Evolutionary conservation across 1,139 yeast species (phyloP).

Genomic region (Pichia sp.): DNA sequence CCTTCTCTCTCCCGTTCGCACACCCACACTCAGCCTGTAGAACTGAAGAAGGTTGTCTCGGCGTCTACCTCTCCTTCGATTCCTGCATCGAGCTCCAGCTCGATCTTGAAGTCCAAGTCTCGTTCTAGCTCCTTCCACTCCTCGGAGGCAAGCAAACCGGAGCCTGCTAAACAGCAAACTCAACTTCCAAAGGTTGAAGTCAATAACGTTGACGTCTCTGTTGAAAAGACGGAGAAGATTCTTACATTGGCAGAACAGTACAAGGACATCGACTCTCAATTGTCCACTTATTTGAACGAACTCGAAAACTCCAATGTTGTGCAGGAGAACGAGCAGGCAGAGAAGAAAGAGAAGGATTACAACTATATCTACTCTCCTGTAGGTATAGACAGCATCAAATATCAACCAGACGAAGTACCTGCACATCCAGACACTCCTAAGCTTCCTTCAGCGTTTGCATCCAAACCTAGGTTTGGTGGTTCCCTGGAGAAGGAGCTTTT

Average conservation of each 20-base stretch:
- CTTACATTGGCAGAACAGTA: slow-evolving; percentile 22
- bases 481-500: slow-evolving; percentile 27
- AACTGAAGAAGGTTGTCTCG: not conserved
- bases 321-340: slow-evolving; percentile 7
- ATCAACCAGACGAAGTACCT: slow-evolving; percentile 41
- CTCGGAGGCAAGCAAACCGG: not conserved
- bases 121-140: not conserved
- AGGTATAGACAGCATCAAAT: slow-evolving; percentile 23
- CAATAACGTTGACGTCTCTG: not conserved
- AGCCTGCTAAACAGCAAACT: not conserved
- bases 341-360: slow-evolving; percentile 14
- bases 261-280: slow-evolving; percentile 46
- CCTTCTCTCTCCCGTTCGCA: not conserved
- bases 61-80: not conserved
- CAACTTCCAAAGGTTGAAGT: not conserved
- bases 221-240: not conserved
- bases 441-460: slow-evolving; percentile 46
- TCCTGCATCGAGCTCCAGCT: not conserved
- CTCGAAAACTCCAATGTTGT: slow-evolving; percentile 34
- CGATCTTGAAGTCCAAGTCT: not conserved
- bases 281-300: slow-evolving; percentile 52
- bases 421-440: slow-evolving; percentile 44
- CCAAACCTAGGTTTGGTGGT: slow-evolving; percentile 28
- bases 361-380: slow-evolving; percentile 26
- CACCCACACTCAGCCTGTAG: not conserved